These are phyloP conservation scores for Phytopythium montanum DNA, from an alignment of 352 stramenopile genomes.

Conservation along the genomic window DNA sequence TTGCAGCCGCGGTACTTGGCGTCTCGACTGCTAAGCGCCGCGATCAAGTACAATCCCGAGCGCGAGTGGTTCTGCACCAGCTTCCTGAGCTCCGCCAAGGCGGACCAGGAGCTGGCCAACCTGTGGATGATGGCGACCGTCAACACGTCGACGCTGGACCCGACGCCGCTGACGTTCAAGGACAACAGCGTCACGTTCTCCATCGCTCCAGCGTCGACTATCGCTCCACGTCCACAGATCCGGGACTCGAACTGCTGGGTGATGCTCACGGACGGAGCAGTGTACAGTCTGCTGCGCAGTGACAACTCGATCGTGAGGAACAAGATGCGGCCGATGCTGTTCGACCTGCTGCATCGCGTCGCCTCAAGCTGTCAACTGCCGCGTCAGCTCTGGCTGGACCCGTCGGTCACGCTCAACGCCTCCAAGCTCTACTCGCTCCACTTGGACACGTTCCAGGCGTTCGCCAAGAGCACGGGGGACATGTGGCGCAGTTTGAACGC, in stretches of 20 bases:
- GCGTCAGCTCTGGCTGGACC: not conserved
- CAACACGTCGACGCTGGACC: slow-evolving; percentile 34
- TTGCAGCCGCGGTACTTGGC: slow-evolving; percentile 50
- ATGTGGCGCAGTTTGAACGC: slow-evolving; percentile 33
- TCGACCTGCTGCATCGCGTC: slow-evolving; percentile 39
- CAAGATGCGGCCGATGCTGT: slow-evolving; percentile 49
- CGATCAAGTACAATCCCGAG: slow-evolving; percentile 50
- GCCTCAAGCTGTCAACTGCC: slow-evolving; percentile 39
- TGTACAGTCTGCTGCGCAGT: slow-evolving; percentile 44
- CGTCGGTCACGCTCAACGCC: not conserved
- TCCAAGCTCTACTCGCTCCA: slow-evolving; percentile 54
- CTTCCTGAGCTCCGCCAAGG: slow-evolving; percentile 53
- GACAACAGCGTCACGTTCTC: slow-evolving; percentile 18
- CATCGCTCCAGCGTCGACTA: slow-evolving; percentile 7
- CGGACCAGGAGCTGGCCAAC: slow-evolving; percentile 48
- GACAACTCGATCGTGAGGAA: slow-evolving; percentile 34
- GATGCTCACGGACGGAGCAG: slow-evolving; percentile 61
- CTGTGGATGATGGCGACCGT: slow-evolving; percentile 70
- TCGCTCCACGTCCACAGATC: slow-evolving; percentile 3
- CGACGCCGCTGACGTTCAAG: slow-evolving; percentile 15
- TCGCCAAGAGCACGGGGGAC: slow-evolving; percentile 40
- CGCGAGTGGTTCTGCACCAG: slow-evolving; percentile 65
- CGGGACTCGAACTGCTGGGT: slow-evolving; percentile 68
- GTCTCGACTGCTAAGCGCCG: slow-evolving; percentile 49
- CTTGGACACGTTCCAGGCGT: slow-evolving; percentile 60